phyloP scores from a whole-genome alignment of 2,329 filamentous ascomycete genomes.

The Calonectria fujianensis region DNA sequence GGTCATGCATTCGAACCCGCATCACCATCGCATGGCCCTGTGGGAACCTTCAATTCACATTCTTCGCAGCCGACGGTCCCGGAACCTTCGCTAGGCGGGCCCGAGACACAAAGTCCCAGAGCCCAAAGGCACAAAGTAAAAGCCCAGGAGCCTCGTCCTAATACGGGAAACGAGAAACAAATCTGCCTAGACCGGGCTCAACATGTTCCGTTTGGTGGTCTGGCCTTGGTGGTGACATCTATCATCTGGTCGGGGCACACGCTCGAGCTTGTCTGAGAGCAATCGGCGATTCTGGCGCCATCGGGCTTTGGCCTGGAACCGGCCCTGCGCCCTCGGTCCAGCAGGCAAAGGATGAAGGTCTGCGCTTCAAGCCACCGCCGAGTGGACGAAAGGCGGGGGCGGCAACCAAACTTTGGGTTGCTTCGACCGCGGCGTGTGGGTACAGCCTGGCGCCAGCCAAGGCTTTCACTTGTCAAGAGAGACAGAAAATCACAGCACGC shows the following conservation, averaged over 20 bases:
- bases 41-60: background rate
- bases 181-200: background rate
- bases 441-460: conserved; percentile 1
- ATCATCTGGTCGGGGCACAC: conserved; percentile 7
- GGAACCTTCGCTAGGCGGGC: conserved; percentile 6
- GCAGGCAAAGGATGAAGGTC: background rate
- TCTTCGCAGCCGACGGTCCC: conserved; percentile 12
- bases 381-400: conserved; percentile 17
- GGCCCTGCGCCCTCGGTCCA: background rate
- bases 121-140: background rate
- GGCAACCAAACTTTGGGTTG: background rate
- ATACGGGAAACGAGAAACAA: background rate
- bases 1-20: conserved; percentile 26
- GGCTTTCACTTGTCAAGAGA: conserved; percentile 15
- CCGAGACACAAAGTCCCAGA: background rate
- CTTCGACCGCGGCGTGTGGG: conserved; percentile 4
- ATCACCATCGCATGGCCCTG: background rate
- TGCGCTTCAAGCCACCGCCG: background rate
- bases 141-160: background rate
- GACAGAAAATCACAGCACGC: conserved; percentile 14
- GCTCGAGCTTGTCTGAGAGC: background rate
- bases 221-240: conserved; percentile 9
- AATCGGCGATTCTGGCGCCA: background rate
- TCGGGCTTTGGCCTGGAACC: conserved; percentile 4
- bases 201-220: background rate